Base-by-base conservation (phyloP, 257 asterid genomes). In the Capsicum baccatum region DNA sequence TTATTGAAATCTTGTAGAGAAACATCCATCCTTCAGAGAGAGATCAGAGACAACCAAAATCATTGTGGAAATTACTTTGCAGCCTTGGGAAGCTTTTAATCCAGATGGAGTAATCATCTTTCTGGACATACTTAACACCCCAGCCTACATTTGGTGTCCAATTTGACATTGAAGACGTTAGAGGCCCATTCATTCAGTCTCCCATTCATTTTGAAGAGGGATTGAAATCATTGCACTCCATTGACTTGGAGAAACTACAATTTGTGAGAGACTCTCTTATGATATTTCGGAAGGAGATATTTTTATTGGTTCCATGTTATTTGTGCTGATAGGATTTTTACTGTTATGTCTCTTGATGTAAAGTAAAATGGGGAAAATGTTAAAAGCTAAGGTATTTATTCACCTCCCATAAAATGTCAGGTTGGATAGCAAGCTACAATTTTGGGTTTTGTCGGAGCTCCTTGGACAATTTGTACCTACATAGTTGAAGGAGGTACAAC, bases 11-110 rank as follows among this genome's bases (percentile, higher is more conserved):
- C 99, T 95, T 87, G 95, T 98, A 48, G 91, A 94, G 97, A 97
- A 92, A 92, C 80, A 97, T 86, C 98, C 98, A 44, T 94, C 98
- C 90, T 97, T 97, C 97, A 88, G 99, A 90, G 93, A 94, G 93
- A 94, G 99, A 88, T 96, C 98, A 87, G 99, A 97, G 93, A 94
- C 97, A 66, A 97, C 98, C 85, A 98, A 94, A 91, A 98, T 97
- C 94, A 95, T 95, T 86, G 99, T 97, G 91, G 91, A 92, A 93
- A 97, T 97, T 88, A 95, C 99, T 85, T 94, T 97, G 94, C 99
- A 92, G 94, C 99, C 99, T 70, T 97, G 98, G 98, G 94, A 95
- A 89, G 98, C 98, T 88, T 95, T 94, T 83, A 93, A 84, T 76
- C 99, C 99, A 0, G 98, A 97, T 83, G 98, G 98, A 79, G 98